Evolutionary conservation across 2,329 filamentous ascomycete species (phyloP).

Genomic region (Colletotrichum musicola): DNA sequence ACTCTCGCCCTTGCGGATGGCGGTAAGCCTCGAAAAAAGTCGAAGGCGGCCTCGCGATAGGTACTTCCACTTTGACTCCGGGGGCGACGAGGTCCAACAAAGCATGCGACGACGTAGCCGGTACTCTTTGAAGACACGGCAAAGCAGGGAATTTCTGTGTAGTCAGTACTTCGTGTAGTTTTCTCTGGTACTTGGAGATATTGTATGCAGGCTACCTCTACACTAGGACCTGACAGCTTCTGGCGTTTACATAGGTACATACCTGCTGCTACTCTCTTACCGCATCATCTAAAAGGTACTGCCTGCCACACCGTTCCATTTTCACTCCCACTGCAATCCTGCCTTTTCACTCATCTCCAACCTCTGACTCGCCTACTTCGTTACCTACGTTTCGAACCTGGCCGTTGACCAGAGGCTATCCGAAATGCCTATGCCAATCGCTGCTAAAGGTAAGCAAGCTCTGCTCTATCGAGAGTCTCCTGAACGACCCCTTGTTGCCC

Average conservation of each 20-base stretch:
- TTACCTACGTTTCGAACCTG: background rate
- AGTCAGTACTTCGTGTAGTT: too few relatives aligned
- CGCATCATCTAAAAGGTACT: slow-evolving; percentile 9
- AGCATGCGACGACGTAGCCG: too few relatives aligned
- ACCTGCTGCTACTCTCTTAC: too few relatives aligned
- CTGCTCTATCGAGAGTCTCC: background rate
- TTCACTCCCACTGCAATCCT: background rate
- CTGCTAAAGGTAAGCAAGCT: slow-evolving; percentile 38
- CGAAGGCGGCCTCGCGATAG: background rate
- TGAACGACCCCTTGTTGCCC: slow-evolving; percentile 22
- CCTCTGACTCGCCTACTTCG: slow-evolving; percentile 3
- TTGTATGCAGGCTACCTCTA: background rate
- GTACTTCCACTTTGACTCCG: slow-evolving; percentile 11
- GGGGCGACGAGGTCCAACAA: slow-evolving; percentile 2
- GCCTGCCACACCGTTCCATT: background rate
- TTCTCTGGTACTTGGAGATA: background rate
- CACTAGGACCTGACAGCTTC: too few relatives aligned
- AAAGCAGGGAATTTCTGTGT: too few relatives aligned
- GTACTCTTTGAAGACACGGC: too few relatives aligned
- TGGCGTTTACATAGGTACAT: background rate
- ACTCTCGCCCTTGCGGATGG: slow-evolving; percentile 5
- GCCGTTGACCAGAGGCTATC: slow-evolving; percentile 22
- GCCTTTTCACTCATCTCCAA: slow-evolving; percentile 3
- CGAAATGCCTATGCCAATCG: slow-evolving; percentile 39
- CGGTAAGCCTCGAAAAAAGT: background rate